Conservation (phyloP, 257 asterid genomes). For the Nicotiana benthamiana region DNA sequence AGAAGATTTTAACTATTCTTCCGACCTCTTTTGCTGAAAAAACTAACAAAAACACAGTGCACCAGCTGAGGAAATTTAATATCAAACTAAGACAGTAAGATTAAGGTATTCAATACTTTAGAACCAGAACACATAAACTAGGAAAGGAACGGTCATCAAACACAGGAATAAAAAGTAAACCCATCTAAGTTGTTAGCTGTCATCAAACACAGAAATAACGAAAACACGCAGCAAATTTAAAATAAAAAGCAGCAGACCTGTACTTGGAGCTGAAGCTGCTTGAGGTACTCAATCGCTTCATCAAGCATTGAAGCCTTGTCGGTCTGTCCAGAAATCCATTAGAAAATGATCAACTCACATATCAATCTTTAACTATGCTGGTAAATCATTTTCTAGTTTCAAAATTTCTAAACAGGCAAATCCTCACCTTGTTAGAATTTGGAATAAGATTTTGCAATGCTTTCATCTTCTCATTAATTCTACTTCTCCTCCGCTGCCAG, state of each 20-base stretch:
- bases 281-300: slow-evolving; percentile 75
- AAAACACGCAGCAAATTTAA: background rate
- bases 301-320: slow-evolving; percentile 93
- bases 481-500: slow-evolving; percentile 70
- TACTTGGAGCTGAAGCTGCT: slow-evolving; percentile 87
- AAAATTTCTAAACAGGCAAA: background rate
- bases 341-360: background rate
- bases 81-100: background rate
- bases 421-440: slow-evolving; percentile 63
- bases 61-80: no score
- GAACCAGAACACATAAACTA: background rate
- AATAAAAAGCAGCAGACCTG: slow-evolving; percentile 39
- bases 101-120: background rate
- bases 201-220: no score
- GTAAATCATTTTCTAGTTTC: background rate
- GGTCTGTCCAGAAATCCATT: slow-evolving; percentile 33
- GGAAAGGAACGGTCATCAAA: no score
- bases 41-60: no score
- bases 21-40: no score
- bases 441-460: slow-evolving; percentile 79
- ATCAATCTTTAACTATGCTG: background rate
- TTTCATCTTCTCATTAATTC: slow-evolving; percentile 79
- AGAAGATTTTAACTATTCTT: no score
- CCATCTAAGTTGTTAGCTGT: no score
- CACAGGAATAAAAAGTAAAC: no score